A percentile compares a stretch with the other conserved stretches of the same genome.
These are phyloP conservation scores for Boletales sp. DNA, from an alignment of 768 basidiomycete species.

Conservation along the genomic window DNA sequence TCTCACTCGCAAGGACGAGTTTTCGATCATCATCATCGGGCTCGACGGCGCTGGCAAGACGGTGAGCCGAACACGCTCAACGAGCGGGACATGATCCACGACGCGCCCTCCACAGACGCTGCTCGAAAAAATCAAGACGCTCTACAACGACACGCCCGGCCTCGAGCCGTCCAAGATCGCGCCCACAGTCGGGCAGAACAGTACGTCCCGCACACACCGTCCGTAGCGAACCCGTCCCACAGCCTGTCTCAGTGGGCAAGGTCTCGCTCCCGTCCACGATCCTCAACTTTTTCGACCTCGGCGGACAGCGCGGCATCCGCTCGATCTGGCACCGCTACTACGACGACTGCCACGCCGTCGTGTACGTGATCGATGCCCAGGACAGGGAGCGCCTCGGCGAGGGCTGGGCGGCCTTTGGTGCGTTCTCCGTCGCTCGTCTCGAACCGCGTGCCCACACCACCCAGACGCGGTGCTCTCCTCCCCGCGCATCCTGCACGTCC, in stretches of 20 bases:
- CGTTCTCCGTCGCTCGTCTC: slow-evolving; percentile 21
- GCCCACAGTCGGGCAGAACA: slow-evolving; percentile 97
- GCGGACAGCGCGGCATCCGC: slow-evolving; percentile 90
- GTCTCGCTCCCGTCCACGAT: slow-evolving; percentile 91
- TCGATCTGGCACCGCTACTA: slow-evolving; percentile 95
- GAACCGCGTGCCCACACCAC: neutral
- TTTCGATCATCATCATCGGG: slow-evolving; percentile 92
- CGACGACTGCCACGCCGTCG: slow-evolving; percentile 95
- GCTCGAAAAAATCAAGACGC: slow-evolving; percentile 90
- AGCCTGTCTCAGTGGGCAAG: slow-evolving; percentile 66
- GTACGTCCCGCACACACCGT: slow-evolving; percentile 49
- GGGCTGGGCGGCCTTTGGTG: slow-evolving; percentile 98
- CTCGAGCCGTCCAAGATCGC: slow-evolving; percentile 91
- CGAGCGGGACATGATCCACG: neutral
- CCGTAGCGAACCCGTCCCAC: neutral
- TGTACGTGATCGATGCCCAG: slow-evolving; percentile 90
- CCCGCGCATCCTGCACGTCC: slow-evolving; percentile 86
- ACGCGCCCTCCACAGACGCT: slow-evolving; percentile 51
- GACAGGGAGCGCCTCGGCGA: slow-evolving; percentile 87
- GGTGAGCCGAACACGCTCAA: slow-evolving; percentile 34
- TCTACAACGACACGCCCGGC: slow-evolving; percentile 83
- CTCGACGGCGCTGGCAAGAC: slow-evolving; percentile 93
- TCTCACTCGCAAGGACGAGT: slow-evolving; percentile 86
- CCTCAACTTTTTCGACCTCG: slow-evolving; percentile 95
- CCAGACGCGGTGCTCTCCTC: slow-evolving; percentile 81